Base-by-base conservation (phyloP, 768 basidiomycete genomes). In the Lactifluus rugatus region DNA sequence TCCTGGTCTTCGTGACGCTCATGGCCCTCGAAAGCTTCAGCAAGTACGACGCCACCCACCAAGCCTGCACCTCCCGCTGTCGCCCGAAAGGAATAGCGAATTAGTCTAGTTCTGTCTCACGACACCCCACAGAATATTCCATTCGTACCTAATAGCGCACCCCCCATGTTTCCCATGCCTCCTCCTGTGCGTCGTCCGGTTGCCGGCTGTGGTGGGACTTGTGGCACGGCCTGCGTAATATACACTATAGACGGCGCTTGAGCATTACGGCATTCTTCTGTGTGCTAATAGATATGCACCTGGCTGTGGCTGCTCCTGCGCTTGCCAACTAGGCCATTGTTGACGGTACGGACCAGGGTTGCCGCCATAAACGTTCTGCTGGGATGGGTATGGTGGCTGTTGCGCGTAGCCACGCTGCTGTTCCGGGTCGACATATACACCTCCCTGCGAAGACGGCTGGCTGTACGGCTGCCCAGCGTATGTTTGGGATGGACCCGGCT, bases 41-140 rank as follows among this genome's bases (percentile, higher is more conserved):
- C 77, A 39, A 87, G 65, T 45, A 87, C 68, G 2, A 72, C 71
- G 57, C 86, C 87, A 39, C 80, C 85, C n/a, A 84, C 66, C n/a
- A 87, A 67, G 57, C 83, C 87, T 16, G 74, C 85, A 65, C 79
- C 85, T 62, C 76, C 84, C 78, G 59, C 54, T 49, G 49, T 17
- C 31, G 14, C 31, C 26, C 47, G 25, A 50, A 11, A 45, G 25
- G 25, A 41, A 28, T 21, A 21, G 8, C 9, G 36, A 19, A 19
- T 45, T 8, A 41, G 48, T 23, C 49, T 5, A 9, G 37, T 31
- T 28, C 36, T 21, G 32, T 19, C 23, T 9, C 19, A 23, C 9
- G 34, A 26, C 44, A 37, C 41, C 14, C n/a, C 19, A 11, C 5
- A 36, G n/a, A 55, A 51, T 36, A 17, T 47, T 51, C 36, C 28